These are phyloP conservation scores for Sarocladium strictum DNA, from an alignment of 2,329 filamentous ascomycete genomes.

Conservation along the genomic window DNA sequence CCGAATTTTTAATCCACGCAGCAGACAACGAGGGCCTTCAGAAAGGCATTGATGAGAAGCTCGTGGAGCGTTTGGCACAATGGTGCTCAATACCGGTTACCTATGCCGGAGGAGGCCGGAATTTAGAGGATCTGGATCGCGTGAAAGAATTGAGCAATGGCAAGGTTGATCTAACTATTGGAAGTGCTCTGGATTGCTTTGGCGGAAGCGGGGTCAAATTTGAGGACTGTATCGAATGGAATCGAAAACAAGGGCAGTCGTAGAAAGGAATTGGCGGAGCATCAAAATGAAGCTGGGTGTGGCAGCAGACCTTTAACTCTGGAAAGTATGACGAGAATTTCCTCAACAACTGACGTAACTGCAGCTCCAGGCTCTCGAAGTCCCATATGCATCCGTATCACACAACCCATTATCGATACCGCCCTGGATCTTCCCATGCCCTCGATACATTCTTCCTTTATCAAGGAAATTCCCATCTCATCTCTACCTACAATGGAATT, in stretches of 20 bases:
- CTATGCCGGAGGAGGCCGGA: constrained; percentile 89
- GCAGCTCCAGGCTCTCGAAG: too few relatives aligned
- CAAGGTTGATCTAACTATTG: constrained; percentile 89
- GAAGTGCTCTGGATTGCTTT: constrained; percentile 93
- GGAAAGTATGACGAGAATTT: too few relatives aligned
- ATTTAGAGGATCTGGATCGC: constrained; percentile 72
- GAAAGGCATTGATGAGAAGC: constrained; percentile 78
- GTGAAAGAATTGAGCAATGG: constrained; percentile 75
- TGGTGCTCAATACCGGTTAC: constrained; percentile 94
- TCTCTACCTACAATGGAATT: too few relatives aligned
- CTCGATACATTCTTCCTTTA: too few relatives aligned
- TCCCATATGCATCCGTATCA: too few relatives aligned
- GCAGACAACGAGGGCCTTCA: constrained; percentile 96
- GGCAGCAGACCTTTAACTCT: too few relatives aligned
- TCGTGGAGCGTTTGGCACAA: constrained; percentile 68
- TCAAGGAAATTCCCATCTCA: too few relatives aligned
- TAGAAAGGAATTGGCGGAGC: not conserved
- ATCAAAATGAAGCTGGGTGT: too few relatives aligned
- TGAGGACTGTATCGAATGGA: constrained; percentile 87
- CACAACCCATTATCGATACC: too few relatives aligned
- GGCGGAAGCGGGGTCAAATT: constrained; percentile 83
- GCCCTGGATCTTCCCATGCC: too few relatives aligned
- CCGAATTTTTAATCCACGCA: constrained; percentile 94
- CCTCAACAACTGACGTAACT: too few relatives aligned
- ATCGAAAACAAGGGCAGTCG: constrained; percentile 40